Evolutionary conservation across 805 yeast genomes (phyloP), one percentile per base, ranked within the genome.

Genomic region (Yamadazyma ubonensis): DNA sequence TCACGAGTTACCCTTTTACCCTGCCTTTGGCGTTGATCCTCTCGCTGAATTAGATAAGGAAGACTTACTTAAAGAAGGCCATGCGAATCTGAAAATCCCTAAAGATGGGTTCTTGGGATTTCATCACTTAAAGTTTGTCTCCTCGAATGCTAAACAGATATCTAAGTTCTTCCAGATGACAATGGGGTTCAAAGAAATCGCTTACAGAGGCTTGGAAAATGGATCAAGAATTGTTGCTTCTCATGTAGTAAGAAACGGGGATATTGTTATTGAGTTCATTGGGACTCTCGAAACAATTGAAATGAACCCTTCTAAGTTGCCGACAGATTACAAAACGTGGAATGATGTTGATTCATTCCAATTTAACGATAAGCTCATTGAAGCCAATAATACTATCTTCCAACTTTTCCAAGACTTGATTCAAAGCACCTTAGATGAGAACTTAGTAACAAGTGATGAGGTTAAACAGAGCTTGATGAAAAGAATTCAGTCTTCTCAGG

Each of bases 101-200:
- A 31, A 16, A 6, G 70, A 64, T 51, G 70, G 63, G 10, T 51
- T 68, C 41, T 21, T 59, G 6, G 76, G 73, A n/a, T 85, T 81
- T 53, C 81, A 77, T 59, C 82, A 81, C 51, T 69, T 85, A 3
- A 81, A 83, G 10, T 77, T 83, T 70, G 83, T 81, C 44, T 83
- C 81, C 9, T 75, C 86, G n/a, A 84, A 85, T 47, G 85, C 91
- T 17, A 79, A 76, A 44, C 78, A 77, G 44, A 65, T 78, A 32
- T 81, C 95, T 0, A 55, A 61, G 16, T 75, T 71, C 53, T 76
- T 81, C 42, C 69, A 76, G 32, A 52, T 67, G 11, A 61, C 74
- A 5, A 73, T 78, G 60, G 95, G 95, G 0, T 87, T 87, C 57
- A 48, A 63, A 15, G 76, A 72, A 26, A 57, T 81, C 27, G 93